Percentiles rank a stretch among this genome's conserved stretches.
Evolutionary conservation across 2,329 filamentous ascomycete species (phyloP).

Genomic region (Sporothrix pseudoabietina): DNA sequence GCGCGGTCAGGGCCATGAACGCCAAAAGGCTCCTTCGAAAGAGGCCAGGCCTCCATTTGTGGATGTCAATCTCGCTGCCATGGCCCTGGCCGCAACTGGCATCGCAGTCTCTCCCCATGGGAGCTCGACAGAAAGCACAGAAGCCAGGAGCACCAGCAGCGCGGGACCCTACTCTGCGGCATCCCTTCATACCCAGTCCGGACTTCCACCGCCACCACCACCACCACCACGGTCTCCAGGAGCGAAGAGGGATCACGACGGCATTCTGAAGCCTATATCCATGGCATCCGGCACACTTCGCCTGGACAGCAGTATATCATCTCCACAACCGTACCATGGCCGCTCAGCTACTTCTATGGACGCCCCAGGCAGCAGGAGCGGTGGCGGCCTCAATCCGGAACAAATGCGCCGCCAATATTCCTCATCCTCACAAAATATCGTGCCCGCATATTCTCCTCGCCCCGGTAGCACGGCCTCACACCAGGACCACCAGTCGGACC

Average conservation of each 20-base stretch:
- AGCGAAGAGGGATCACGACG: conserved; percentile 16
- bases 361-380: conserved; percentile 7
- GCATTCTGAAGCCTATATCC: conserved; percentile 39
- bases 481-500: background rate
- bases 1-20: background rate
- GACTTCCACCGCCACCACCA: background rate
- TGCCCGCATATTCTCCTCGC: conserved; percentile 1
- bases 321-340: background rate
- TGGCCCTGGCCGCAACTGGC: background rate
- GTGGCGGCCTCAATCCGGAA: background rate
- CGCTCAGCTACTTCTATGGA: background rate
- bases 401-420: conserved; percentile 17
- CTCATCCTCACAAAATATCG: background rate
- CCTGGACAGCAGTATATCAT: background rate
- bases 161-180: background rate
- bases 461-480: background rate
- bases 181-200: background rate
- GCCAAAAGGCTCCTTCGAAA: background rate
- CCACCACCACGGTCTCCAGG: conserved; percentile 1
- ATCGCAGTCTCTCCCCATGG: background rate
- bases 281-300: conserved; percentile 40
- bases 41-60: too few species aligned
- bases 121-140: background rate
- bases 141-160: background rate
- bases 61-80: background rate